phyloP scores from a whole-genome alignment of 1,139 yeast species.

The Protomyces arabidopsidicola region DNA sequence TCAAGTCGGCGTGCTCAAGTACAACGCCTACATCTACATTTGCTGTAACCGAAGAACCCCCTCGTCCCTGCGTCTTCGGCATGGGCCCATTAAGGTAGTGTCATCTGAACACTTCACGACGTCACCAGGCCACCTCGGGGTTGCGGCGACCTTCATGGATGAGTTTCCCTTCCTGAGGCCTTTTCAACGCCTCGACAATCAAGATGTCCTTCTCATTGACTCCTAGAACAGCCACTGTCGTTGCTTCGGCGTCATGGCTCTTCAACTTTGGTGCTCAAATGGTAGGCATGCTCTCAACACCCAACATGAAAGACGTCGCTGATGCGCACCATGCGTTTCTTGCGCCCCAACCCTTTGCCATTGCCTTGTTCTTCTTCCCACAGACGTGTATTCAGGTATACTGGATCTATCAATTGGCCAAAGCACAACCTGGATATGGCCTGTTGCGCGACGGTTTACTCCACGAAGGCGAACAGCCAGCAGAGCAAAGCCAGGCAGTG shows the following conservation, averaged over 20 bases:
- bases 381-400: constrained; percentile 19
- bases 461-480: not conserved
- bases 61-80: too few relatives aligned
- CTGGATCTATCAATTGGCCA: constrained; percentile 21
- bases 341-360: constrained; percentile 23
- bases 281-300: constrained; percentile 18
- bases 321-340: constrained; percentile 24
- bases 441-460: not conserved
- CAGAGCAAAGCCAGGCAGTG: not conserved
- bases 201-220: not conserved
- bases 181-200: not conserved
- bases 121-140: too few relatives aligned
- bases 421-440: not conserved
- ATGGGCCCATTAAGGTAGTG: too few relatives aligned
- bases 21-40: too few relatives aligned
- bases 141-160: too few relatives aligned
- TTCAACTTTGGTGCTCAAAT: constrained; percentile 22
- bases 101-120: too few relatives aligned
- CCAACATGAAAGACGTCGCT: constrained; percentile 25
- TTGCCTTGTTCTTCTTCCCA: constrained; percentile 26
- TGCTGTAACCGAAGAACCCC: too few relatives aligned
- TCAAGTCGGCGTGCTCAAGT: too few relatives aligned
- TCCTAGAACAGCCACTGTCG: constrained; percentile 7
- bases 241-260: constrained; percentile 13
- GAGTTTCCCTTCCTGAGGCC: too few relatives aligned